A percentile compares a stretch with the other conserved stretches of the same genome.
phyloP scores from a whole-genome alignment of 2,329 filamentous ascomycete genomes.

The Colletotrichum echinochloae region DNA sequence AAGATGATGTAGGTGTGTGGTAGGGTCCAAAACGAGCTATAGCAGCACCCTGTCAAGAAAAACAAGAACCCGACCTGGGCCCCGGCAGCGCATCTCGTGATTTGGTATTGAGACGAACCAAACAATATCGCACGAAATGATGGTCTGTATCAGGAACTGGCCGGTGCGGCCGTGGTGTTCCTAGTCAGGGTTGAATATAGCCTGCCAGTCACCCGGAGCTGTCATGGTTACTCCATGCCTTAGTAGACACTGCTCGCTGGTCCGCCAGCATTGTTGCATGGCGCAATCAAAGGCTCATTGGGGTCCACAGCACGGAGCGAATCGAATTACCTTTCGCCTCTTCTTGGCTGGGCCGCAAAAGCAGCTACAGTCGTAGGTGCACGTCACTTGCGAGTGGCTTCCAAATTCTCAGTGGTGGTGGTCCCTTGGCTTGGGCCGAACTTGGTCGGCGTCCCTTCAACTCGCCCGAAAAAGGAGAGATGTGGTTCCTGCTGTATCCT shows the following conservation, averaged over 20 bases:
- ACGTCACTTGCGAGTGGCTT: conserved; percentile 2
- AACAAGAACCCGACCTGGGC: conserved; percentile 17
- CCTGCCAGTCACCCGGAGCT: not conserved
- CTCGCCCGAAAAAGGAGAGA: conserved; percentile 10
- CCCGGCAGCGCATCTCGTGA: conserved; percentile 8
- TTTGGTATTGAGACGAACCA: conserved; percentile 17
- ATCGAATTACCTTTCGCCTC: conserved; percentile 6
- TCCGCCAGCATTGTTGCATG: conserved; percentile 8
- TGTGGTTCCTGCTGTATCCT: not conserved
- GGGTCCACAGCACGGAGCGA: conserved; percentile 14
- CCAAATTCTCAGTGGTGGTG: no score
- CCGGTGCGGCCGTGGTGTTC: conserved; percentile 2
- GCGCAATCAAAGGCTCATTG: conserved; percentile 15
- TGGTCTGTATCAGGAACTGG: conserved; percentile 30
- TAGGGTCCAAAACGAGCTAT: conserved; percentile 12
- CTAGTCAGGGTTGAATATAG: conserved; percentile 2
- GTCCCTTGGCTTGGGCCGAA: not conserved
- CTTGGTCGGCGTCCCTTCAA: not conserved
- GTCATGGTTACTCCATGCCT: not conserved
- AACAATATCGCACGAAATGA: conserved; percentile 40
- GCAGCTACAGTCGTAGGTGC: conserved; percentile 1
- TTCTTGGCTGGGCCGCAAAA: conserved; percentile 22
- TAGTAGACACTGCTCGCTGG: not conserved
- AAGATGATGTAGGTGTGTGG: conserved; percentile 18
- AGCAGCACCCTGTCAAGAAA: conserved; percentile 27